A percentile compares a stretch with the other conserved stretches of the same genome.
Conservation (phyloP, 1,284 basidiomycete species). For the Fomes fomentarius region DNA sequence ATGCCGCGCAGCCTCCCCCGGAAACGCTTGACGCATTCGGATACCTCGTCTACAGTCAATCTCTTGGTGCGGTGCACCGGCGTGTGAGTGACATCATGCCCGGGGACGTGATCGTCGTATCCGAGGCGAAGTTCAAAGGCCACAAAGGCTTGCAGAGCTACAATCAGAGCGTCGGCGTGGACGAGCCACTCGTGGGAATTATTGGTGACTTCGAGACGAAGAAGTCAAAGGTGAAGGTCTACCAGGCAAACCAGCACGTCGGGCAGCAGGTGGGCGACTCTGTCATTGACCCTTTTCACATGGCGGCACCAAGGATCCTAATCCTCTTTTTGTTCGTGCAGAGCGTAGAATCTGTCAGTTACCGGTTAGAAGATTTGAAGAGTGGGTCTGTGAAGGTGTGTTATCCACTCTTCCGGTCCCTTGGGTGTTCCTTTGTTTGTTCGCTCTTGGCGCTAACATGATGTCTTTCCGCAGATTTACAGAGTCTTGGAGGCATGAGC, state of each 20-base stretch:
- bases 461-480: constrained; percentile 26
- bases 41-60: constrained; percentile 77
- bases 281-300: not conserved
- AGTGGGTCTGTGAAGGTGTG: constrained; percentile 76
- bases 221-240: constrained; percentile 83
- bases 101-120: constrained; percentile 80
- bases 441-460: not conserved
- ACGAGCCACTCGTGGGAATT: constrained; percentile 72
- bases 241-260: constrained; percentile 81
- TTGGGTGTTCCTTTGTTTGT: too few relatives aligned
- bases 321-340: constrained; percentile 27
- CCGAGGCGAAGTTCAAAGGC: constrained; percentile 85
- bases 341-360: constrained; percentile 81
- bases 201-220: constrained; percentile 83
- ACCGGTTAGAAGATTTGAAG: constrained; percentile 89
- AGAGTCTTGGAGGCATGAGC: constrained; percentile 32
- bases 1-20: constrained; percentile 44
- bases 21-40: constrained; percentile 56
- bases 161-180: constrained; percentile 58
- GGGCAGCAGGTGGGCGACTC: constrained; percentile 63
- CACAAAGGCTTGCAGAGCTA: constrained; percentile 84
- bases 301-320: too few relatives aligned
- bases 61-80: constrained; percentile 66
- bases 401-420: too few relatives aligned
- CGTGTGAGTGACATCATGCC: constrained; percentile 81